Percentiles rank a stretch among this genome's conserved stretches.
These are phyloP conservation scores for Annulohypoxylon moriforme DNA, from an alignment of 495 filamentous ascomycete genomes.

Conservation along the genomic window DNA sequence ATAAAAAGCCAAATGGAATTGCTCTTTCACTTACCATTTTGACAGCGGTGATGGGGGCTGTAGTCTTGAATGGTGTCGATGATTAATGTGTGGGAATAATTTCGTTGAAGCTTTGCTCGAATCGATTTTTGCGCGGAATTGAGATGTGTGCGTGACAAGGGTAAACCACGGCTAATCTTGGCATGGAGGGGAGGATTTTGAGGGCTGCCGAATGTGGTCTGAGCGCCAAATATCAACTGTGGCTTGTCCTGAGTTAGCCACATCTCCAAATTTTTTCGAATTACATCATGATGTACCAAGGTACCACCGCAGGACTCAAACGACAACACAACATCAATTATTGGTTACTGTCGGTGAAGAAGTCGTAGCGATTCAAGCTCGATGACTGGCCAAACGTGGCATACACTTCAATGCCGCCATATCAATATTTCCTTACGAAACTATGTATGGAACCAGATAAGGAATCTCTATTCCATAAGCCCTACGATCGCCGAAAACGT, in stretches of 20 bases:
- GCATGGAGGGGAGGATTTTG: conserved; percentile 5
- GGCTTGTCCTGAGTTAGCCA: background rate
- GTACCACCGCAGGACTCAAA: background rate
- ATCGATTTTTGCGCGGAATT: conserved; percentile 38
- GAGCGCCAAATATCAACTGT: background rate
- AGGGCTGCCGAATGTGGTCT: background rate
- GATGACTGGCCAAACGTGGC: background rate
- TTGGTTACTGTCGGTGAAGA: background rate
- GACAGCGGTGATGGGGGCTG: conserved; percentile 34
- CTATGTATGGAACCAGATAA: conserved; percentile 6
- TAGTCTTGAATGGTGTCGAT: conserved; percentile 36
- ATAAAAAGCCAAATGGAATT: conserved; percentile 15
- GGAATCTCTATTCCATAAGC: background rate
- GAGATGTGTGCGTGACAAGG: conserved; percentile 43
- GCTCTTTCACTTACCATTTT: conserved; percentile 42
- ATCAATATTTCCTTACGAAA: background rate
- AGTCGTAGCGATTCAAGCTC: background rate
- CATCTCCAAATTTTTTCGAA: background rate
- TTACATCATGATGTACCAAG: background rate
- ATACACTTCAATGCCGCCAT: background rate
- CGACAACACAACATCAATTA: conserved; percentile 4
- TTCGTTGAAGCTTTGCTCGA: conserved; percentile 37
- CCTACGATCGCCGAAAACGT: conserved; percentile 4
- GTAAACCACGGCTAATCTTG: conserved; percentile 40
- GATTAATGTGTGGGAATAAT: conserved; percentile 27